A percentile compares a stretch with the other conserved stretches of the same genome.
Conservation (phyloP, 2,329 filamentous ascomycete genomes). For the Neonectria neomacrospora region DNA sequence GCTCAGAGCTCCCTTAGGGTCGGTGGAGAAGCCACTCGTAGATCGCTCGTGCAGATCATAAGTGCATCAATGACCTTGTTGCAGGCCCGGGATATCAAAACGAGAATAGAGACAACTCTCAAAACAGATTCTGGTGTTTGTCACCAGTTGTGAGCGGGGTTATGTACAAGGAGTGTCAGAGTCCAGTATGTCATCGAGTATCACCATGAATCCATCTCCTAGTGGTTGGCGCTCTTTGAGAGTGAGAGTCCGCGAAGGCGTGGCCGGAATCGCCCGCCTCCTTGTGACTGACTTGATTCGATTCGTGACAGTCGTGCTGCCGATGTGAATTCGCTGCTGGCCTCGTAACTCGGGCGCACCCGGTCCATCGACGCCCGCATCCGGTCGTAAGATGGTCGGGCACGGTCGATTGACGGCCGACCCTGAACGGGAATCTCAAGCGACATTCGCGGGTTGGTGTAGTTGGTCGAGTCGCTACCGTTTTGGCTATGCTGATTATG, state of each 20-base stretch:
- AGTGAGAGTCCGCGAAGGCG: constrained; percentile 58
- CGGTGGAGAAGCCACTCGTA: constrained; percentile 50
- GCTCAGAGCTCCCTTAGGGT: constrained; percentile 33
- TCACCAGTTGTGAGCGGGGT: constrained; percentile 36
- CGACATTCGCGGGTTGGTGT: constrained; percentile 74
- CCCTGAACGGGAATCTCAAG: constrained; percentile 59
- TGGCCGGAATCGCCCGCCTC: constrained; percentile 46
- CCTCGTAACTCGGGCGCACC: constrained; percentile 84
- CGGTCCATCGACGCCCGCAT: constrained; percentile 89
- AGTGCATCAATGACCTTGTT: constrained; percentile 47
- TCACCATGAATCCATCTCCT: constrained; percentile 31
- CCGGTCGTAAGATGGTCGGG: constrained; percentile 87
- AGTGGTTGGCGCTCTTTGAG: constrained; percentile 54
- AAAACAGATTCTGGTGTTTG: constrained; percentile 28
- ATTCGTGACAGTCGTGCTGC: constrained; percentile 86
- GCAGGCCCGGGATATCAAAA: constrained; percentile 52
- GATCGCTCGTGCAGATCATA: constrained; percentile 64
- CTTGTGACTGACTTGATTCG: constrained; percentile 74
- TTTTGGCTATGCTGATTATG: constrained; percentile 88
- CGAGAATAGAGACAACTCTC: constrained; percentile 35
- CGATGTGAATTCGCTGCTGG: constrained; percentile 89
- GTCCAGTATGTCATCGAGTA: constrained; percentile 30
- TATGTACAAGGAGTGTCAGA: constrained; percentile 46
- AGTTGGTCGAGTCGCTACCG: constrained; percentile 93
- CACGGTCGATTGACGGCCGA: constrained; percentile 72